Conservation (phyloP, 495 filamentous ascomycete genomes). For the Viridothelium virens region DNA sequence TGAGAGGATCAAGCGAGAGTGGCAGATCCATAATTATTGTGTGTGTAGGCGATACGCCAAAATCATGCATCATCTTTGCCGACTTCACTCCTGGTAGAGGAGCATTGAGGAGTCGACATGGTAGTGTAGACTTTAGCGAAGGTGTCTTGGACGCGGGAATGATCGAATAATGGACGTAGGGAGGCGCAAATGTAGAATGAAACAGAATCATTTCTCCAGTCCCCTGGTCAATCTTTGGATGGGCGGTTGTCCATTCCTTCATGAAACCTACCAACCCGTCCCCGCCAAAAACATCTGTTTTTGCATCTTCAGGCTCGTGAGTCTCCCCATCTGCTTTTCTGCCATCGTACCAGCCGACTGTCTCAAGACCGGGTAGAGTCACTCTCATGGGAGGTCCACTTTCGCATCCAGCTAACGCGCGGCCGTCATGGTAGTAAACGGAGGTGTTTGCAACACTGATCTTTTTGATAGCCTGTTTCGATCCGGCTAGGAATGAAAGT, state of each 20-base stretch:
- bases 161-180: constrained; percentile 60
- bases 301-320: constrained; percentile 7
- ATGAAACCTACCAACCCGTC: constrained; percentile 50
- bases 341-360: constrained; percentile 61
- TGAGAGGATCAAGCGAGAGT: constrained; percentile 52
- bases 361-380: constrained; percentile 51
- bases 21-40: constrained; percentile 62
- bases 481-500: constrained; percentile 47
- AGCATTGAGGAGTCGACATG: constrained; percentile 34
- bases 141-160: constrained; percentile 34
- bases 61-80: constrained; percentile 66
- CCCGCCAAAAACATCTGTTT: constrained; percentile 33
- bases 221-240: constrained; percentile 53
- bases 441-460: constrained; percentile 60
- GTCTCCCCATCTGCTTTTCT: constrained; percentile 42
- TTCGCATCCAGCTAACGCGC: constrained; percentile 58
- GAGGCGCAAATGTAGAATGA: constrained; percentile 51
- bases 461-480: constrained; percentile 46
- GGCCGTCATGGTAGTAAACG: constrained; percentile 55
- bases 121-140: not conserved
- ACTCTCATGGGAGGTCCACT: constrained; percentile 59
- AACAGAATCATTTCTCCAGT: constrained; percentile 58
- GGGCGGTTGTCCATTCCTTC: constrained; percentile 61
- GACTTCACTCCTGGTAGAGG: constrained; percentile 49
- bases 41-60: constrained; percentile 51